Evolutionary conservation across 2,329 filamentous ascomycete genomes (phyloP), one percentile per base, ranked within the genome.

Genomic region (Zasmidium citrigriseum): DNA sequence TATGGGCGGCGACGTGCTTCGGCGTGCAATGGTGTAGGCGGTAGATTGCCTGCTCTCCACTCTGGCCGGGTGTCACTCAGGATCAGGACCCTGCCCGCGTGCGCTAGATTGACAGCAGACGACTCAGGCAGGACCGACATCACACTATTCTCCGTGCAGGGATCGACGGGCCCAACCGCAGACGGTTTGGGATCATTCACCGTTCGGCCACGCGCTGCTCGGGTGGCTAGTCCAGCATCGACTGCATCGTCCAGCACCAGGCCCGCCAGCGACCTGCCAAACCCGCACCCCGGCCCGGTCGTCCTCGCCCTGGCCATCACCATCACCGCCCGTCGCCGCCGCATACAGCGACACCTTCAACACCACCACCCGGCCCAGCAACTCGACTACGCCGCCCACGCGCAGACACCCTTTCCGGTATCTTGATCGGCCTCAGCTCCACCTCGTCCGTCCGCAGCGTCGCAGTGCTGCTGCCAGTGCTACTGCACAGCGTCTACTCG

Each of bases 131-230:
- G 34, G 34, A 41, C 34, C 34, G 4, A 41, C 34, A 41, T 9
- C 27, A n/a, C 34, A 41, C 34, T 41, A 45, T 54, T 51, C 27
- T 49, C 56, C 56, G 51, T 18, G 44, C 53, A 50, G 46, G 50
- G 56, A 48, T 52, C 45, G 20, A 24, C 56, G 44, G 56, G 27
- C 34, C 45, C 21, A 46, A 20, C 50, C 46, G 56, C 27, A 11
- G 46, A 58, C 56, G 51, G 25, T 54, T 58, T 48, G 25, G 55
- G 50, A 49, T 27, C 20, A 25, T 49, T 54, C 50, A 49, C 50
- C 55, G 55, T 54, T 25, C 48, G 49, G 49, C 44, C 24, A 51
- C 34, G 27, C 27, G 34, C 34, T 41, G 34, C 34, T 41, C 34
- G 34, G 34, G 20, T 44, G 51, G 51, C 51, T 25, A 34, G 46